Base-by-base conservation (phyloP, 257 asterid species). In the Plantago major region DNA sequence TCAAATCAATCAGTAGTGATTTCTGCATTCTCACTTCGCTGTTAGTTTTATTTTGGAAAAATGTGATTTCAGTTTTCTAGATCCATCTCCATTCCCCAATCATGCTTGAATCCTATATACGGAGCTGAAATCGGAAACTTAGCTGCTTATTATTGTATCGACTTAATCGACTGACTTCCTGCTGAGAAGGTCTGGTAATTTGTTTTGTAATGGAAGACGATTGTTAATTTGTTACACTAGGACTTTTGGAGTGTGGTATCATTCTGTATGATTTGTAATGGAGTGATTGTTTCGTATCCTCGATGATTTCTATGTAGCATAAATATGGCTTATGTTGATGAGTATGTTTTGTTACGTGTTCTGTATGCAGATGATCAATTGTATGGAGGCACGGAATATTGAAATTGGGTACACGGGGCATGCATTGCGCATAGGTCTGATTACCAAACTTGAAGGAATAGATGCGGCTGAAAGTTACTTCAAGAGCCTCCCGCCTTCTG, bases 381-480 rank as follows among this genome's bases (percentile, higher is more conserved):
- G 97, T 96, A 90, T 85, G 95, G 82, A 73, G 67, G 60, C 42
- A 55, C 81, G 87, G 73, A 76, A 76, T 65, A 14, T 76, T 44
- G 73, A 80, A 77, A 71, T 81, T 19, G 66, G 67, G 16, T 54
- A 28, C 52, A 57, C 18, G 11, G 90, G 87, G 65, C 63, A 73
- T 53, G 82, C 93, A 11, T 45, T 74, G 33, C 84, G 75, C 33
- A 65, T 90, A 81, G 89, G 87, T 71, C 84, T 90, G 54, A 73
- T 73, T 28, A 80, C 76, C 22, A 83, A 87, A 75, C 82, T 60
- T 55, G 69, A 83, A 4, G 95, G 96, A 10, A 60, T 87, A 72
- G 71, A 72, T 28, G 96, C 82, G 40, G 98, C 96, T 42, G 95
- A 90, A 66, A 71, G 67, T n/a, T 82, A 82, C 77, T 83, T 90